Conservation (phyloP, 1,284 basidiomycete species). For the Chondrostereum purpureum region DNA sequence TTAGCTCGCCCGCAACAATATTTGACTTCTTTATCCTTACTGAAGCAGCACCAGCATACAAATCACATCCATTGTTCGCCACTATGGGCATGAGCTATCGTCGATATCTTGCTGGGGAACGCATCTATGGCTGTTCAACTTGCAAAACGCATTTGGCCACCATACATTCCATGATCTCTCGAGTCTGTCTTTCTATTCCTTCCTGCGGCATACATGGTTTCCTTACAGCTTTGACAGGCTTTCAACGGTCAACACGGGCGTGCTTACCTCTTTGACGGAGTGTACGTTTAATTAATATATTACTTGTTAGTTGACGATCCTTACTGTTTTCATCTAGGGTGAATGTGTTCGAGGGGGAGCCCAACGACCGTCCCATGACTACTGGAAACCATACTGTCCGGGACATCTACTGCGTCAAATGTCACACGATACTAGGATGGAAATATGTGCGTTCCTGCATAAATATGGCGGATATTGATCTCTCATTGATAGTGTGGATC, state of each 20-base stretch:
- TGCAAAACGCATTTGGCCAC: constrained; percentile 95
- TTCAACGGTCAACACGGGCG: constrained; percentile 94
- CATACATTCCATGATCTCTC: constrained; percentile 86
- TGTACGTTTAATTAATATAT: constrained; percentile 49
- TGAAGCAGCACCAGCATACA: constrained; percentile 2
- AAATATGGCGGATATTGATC: too few species aligned
- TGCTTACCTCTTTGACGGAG: constrained; percentile 88
- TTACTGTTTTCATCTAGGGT: constrained; percentile 48
- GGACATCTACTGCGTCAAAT: constrained; percentile 91
- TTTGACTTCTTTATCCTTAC: background rate
- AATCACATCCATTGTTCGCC: constrained; percentile 10
- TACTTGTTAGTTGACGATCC: constrained; percentile 13
- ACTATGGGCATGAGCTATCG: constrained; percentile 86
- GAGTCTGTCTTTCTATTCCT: constrained; percentile 44
- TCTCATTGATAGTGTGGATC: too few species aligned
- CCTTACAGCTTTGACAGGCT: constrained; percentile 41
- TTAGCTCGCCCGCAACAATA: too few species aligned
- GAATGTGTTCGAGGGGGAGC: constrained; percentile 82
- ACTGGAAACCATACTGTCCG: constrained; percentile 95
- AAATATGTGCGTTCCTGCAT: constrained; percentile 84
- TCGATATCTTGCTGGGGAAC: constrained; percentile 80
- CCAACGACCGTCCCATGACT: constrained; percentile 91
- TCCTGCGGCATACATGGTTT: background rate
- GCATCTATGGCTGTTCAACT: constrained; percentile 85
- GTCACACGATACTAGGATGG: constrained; percentile 84